Percentiles rank a stretch among this genome's conserved stretches.
Evolutionary conservation across 1,284 basidiomycete genomes (phyloP).

Genomic region (Prillingera fragicola): DNA sequence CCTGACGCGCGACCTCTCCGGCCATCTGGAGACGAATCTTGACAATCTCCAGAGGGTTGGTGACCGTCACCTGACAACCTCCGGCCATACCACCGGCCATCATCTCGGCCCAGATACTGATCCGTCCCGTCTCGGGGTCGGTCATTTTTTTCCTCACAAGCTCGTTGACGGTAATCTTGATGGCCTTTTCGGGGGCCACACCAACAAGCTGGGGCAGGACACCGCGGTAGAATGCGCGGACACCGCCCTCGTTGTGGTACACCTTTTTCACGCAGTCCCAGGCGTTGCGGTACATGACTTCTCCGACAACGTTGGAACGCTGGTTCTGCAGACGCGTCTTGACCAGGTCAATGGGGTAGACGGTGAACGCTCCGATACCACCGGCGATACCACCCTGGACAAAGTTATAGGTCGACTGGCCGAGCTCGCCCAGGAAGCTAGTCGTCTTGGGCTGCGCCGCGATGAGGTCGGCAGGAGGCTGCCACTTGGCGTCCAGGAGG

Average conservation of each 20-base stretch:
- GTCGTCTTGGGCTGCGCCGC: constrained; percentile 26
- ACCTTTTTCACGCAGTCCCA: constrained; percentile 91
- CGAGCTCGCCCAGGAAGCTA: constrained; percentile 43
- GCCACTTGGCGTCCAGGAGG: constrained; percentile 60
- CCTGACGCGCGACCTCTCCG: constrained; percentile 77
- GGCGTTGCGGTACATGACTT: constrained; percentile 90
- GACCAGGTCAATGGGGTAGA: constrained; percentile 56
- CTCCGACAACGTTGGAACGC: constrained; percentile 86
- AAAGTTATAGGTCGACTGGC: constrained; percentile 77
- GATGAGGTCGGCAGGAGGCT: constrained; percentile 13
- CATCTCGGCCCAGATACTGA: constrained; percentile 79
- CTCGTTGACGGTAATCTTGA: constrained; percentile 82
- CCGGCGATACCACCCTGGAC: constrained; percentile 86
- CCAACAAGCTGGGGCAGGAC: constrained; percentile 93
- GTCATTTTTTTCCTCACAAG: constrained; percentile 74
- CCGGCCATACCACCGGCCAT: constrained; percentile 88
- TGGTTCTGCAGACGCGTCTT: constrained; percentile 97
- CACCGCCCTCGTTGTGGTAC: constrained; percentile 84
- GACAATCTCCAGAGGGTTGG: constrained; percentile 76
- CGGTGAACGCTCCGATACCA: constrained; percentile 61
- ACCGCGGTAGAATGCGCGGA: constrained; percentile 91
- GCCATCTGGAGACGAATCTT: constrained; percentile 92
- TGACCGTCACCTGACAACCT: constrained; percentile 95
- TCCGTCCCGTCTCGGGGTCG: constrained; percentile 91
- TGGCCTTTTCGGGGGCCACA: constrained; percentile 88